Evolutionary conservation across 2,329 filamentous ascomycete genomes (phyloP), one percentile per base, ranked within the genome.

Genomic region (Fusarium sp.): DNA sequence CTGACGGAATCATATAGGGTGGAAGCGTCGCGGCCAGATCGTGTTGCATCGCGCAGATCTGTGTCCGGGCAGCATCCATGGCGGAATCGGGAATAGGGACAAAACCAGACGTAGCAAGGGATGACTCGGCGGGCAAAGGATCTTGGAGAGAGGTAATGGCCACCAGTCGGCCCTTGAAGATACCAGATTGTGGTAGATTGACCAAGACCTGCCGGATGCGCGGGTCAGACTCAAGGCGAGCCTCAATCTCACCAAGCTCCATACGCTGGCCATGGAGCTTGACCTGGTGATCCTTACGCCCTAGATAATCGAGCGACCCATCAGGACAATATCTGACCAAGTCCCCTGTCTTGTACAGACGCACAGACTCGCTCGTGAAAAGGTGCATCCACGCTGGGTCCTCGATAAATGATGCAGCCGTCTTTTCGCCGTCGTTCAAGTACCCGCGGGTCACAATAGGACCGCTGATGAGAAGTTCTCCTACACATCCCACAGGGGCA

Each of bases 221-320:
- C 80, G 25, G 88, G 88, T 81, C 89, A 84, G 79, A 92, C 88
- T 67, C 63, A 9, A 75, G 72, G 25, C 89, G 88, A 73, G 87
- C 54, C 37, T 80, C 79, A 8, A 80, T 76, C 60, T 80, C 79
- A 6, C 75, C 78, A 3, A 88, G 81, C 78, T 87, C 90, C 61
- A 89, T 82, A 49, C 88, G 80, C 65, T 86, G 89, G 18, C 90
- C 90, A 25, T 73, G 64, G 5, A 75, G 60, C 18, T 76, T 77
- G 53, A 76, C 72, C 12, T 77, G 74, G 1, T 64, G 47, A 18
- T 76, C 88, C 71, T 88, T 88, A 11, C 89, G 83, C n/a, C 88
- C 88, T 42, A 88, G 71, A 47, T 84, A 87, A 0, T 80, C 65
- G 13, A 88, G 74, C 9, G 72, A 74, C 1, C 84, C 83, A 61